A percentile compares a stretch with the other conserved stretches of the same genome.
Conservation (phyloP, 2,329 filamentous ascomycete genomes). For the Scytalidium sp. region DNA sequence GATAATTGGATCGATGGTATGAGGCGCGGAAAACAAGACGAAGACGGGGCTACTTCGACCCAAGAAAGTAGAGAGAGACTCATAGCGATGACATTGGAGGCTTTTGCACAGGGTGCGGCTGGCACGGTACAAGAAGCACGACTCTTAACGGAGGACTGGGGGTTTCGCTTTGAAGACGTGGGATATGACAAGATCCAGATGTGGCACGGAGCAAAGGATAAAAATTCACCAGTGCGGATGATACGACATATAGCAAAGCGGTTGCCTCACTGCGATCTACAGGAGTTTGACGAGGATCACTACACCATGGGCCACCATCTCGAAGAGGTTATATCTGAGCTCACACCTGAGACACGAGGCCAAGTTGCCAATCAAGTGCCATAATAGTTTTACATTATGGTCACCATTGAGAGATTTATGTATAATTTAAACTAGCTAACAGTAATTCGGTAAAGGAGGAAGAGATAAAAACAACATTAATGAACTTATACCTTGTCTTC, state of each 20-base stretch:
- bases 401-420: no score
- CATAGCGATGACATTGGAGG: not conserved
- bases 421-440: no score
- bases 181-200: not conserved
- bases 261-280: not conserved
- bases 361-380: no score
- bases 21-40: not conserved
- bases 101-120: not conserved
- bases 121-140: not conserved
- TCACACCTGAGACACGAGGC: not conserved
- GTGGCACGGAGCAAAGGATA: not conserved
- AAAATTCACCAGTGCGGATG: not conserved
- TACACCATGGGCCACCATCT: not conserved
- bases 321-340: not conserved
- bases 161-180: not conserved
- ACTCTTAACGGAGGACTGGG: not conserved
- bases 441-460: no score
- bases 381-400: no score
- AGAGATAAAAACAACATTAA: no score
- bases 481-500: constrained; percentile 34
- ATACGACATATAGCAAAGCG: not conserved
- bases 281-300: not conserved
- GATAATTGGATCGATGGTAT: not conserved
- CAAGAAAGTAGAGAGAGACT: not conserved
- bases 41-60: not conserved